Base-by-base conservation (phyloP, 2,329 filamentous ascomycete genomes). In the Diaporthe caulivora region DNA sequence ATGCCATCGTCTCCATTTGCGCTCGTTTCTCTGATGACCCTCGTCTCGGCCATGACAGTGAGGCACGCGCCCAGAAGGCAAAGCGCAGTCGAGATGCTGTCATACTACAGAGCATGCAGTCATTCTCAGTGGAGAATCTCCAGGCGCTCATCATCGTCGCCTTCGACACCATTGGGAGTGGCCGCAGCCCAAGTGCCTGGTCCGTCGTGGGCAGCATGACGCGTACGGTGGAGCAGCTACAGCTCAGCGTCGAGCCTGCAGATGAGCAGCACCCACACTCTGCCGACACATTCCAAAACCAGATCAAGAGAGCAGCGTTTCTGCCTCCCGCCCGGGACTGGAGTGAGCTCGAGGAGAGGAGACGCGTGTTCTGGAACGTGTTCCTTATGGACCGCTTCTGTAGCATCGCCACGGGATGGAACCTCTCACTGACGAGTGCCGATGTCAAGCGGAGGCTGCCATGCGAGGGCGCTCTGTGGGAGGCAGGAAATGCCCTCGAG, bases 331-430 rank as follows among this genome's bases (percentile, higher is more conserved):
- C 77, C 2, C 75, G 77, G 2, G 78, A 75, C 29, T 85, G 83
- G 84, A 77, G 77, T 1, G 83, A 84, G 71, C 77, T 78, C 1
- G 84, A 85, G 74, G 83, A 84, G 72, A 76, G 83, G 8, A 77
- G 84, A 2, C 76, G 83, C 0, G 80, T 85, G 3, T 85, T 85
- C 70, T 85, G 84, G 84, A 83, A 80, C 17, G 79, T 84, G 4
- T 85, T 85, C 73, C 76, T 82, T 2, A 77, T 84, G 72, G 83
- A 85, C 49, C 78, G 83, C 9, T 86, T 86, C 79, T 82, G 80
- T 76, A 78, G 78, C 78, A 82, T 85, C 18, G 80, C 80, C 17
- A 85, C 83, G 5, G 83, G 83, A 9, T 84, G 81, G 81, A 83
- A 82, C 71, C 78, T 80, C 3, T 81, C 79, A 31, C 75, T 85